Base-by-base conservation (phyloP, 2,329 filamentous ascomycete species). In the Alternaria sp. region DNA sequence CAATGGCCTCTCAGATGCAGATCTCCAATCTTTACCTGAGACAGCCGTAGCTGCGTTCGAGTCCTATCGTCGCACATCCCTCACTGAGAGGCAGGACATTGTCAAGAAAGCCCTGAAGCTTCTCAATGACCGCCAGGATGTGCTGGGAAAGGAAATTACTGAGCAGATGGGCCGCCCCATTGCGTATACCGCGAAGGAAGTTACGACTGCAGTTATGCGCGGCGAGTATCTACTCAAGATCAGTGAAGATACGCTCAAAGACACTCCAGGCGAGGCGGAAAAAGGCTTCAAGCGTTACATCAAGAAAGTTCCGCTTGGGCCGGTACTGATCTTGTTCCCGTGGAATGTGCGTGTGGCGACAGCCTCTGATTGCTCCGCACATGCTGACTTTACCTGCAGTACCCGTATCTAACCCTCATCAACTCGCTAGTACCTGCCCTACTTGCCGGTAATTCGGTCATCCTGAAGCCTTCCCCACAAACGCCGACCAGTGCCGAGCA, bases 121-220 rank as follows among this genome's bases (percentile, higher is more conserved):
- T 5, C 84, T 98, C 28, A 80, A 82, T 16, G 86, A 88, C 51
- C 89, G 88, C 76, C 87, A 93, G 78, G 90, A 95, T 88, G 91
- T 89, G 64, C 84, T 98, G 34, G 93, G 91, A 6, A 86, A 88
- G 68, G 94, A 97, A 78, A 82, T 98, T 61, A 97, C 94, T 0
- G 90, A 92, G 77, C 94, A 98, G 82, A 98, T 98, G 94, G 94
- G 94, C 43, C 87, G 94, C 20, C 94, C 94, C 34, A 97, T 97
- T 72, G 87, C 91, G 38, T 97, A 94, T 78, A 92, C 92, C 0
- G 89, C 86, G 48, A 93, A 89, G 69, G 94, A 98, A 82, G 86
- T 98, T 68, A 82, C 87, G 30, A 98, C 94, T 16, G 94, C 94
- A 8, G 87, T 96, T 67, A 92, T 91, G 81, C 88, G 94, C 65